These are phyloP conservation scores for Solanum hybrid DNA, from an alignment of 305 asterid genomes.

Conservation along the genomic window DNA sequence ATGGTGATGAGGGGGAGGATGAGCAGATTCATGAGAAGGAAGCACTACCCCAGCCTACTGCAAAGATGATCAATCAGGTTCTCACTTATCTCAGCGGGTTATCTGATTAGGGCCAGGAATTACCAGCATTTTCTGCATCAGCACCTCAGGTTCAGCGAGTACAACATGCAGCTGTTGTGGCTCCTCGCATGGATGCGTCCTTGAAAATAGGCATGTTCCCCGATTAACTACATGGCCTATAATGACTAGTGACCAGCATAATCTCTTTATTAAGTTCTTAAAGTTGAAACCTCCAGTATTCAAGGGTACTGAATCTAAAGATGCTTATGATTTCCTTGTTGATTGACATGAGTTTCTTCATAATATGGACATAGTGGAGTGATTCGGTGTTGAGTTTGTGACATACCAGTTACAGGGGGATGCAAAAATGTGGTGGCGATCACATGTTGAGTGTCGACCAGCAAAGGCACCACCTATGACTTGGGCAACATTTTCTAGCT, in stretches of 20 bases:
- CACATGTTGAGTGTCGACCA: too few species aligned
- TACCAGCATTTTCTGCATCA: neutral
- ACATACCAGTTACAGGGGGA: too few species aligned
- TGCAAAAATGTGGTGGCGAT: too few species aligned
- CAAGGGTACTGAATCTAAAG: neutral
- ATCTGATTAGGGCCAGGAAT: neutral
- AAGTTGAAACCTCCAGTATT: neutral
- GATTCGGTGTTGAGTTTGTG: too few species aligned
- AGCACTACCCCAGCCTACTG: neutral
- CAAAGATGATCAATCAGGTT: neutral
- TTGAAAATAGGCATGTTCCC: neutral
- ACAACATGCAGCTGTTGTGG: neutral
- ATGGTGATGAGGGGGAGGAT: neutral
- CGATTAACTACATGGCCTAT: neutral
- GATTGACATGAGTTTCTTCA: too few species aligned
- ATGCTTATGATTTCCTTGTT: too few species aligned
- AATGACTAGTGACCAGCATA: neutral
- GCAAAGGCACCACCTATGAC: too few species aligned
- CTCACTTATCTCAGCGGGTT: neutral
- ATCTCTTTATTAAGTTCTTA: neutral
- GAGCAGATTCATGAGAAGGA: neutral
- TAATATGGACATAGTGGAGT: too few species aligned
- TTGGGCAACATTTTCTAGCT: too few species aligned
- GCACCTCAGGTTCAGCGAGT: neutral
- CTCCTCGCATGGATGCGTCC: neutral